phyloP scores from a whole-genome alignment of 2,329 filamentous ascomycete genomes.

The Cladosporium sp. region DNA sequence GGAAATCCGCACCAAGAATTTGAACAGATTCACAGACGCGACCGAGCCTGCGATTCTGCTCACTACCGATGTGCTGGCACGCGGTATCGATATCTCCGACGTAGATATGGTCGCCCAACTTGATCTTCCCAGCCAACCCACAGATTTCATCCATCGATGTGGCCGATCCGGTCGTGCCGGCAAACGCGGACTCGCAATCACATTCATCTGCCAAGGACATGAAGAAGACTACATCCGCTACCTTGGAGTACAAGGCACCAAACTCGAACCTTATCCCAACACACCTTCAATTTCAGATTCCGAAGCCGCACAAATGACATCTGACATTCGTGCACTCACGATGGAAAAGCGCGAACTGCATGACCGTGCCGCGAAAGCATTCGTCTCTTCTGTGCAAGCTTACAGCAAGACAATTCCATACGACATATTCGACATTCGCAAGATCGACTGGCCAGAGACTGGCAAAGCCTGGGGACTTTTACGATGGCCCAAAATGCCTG shows the following conservation, averaged over 20 bases:
- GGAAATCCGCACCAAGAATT: slow-evolving; percentile 84
- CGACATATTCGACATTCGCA: slow-evolving; percentile 80
- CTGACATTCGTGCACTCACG: slow-evolving; percentile 59
- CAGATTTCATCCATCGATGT: slow-evolving; percentile 68
- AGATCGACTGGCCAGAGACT: slow-evolving; percentile 80
- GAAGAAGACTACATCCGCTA: slow-evolving; percentile 92
- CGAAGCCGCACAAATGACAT: slow-evolving; percentile 56
- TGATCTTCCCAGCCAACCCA: slow-evolving; percentile 81
- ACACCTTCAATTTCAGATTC: slow-evolving; percentile 51
- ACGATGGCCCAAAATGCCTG: slow-evolving; percentile 88
- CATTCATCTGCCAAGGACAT: slow-evolving; percentile 76
- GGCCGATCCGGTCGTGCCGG: slow-evolving; percentile 61
- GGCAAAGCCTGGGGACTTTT: slow-evolving; percentile 82
- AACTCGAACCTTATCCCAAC: slow-evolving; percentile 27
- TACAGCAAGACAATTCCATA: slow-evolving; percentile 88
- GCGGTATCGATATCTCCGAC: slow-evolving; percentile 85
- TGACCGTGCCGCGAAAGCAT: slow-evolving; percentile 85
- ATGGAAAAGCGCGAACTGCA: slow-evolving; percentile 63
- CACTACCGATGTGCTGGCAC: slow-evolving; percentile 87
- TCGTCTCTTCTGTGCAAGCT: slow-evolving; percentile 88
- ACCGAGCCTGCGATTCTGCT: slow-evolving; percentile 75
- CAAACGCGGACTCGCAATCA: slow-evolving; percentile 73
- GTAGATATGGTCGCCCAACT: slow-evolving; percentile 89
- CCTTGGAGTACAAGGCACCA: slow-evolving; percentile 48
- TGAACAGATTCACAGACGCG: slow-evolving; percentile 71